These are phyloP conservation scores for Naegleria lovaniensis DNA, from an alignment of 208 protist genomes.

Conservation along the genomic window DNA sequence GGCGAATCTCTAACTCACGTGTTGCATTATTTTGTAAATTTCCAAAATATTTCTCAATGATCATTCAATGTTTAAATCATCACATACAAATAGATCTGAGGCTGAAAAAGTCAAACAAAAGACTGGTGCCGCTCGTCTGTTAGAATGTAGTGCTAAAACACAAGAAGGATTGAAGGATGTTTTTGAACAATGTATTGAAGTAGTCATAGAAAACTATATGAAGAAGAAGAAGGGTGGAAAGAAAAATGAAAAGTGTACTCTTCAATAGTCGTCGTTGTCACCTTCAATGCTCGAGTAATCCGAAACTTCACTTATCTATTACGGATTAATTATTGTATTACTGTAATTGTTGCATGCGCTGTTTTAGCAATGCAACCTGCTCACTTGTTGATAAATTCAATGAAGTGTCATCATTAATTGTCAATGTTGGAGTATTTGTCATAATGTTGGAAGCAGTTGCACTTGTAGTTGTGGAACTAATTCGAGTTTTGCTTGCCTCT, in stretches of 20 bases:
- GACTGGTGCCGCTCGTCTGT: constrained; percentile 38
- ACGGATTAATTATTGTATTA: neutral
- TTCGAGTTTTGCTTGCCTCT: neutral
- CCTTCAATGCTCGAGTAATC: too few species aligned
- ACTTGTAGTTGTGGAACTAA: neutral
- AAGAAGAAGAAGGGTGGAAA: neutral
- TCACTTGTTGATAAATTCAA: neutral
- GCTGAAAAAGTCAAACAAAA: constrained; percentile 38
- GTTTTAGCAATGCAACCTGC: neutral
- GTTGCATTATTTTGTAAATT: too few species aligned
- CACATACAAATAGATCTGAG: neutral
- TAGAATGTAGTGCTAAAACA: constrained; percentile 47
- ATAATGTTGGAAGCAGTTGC: too few species aligned
- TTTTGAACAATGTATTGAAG: constrained; percentile 67
- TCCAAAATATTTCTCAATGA: neutral
- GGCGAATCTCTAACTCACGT: too few species aligned
- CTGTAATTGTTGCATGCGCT: neutral
- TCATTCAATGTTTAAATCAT: too few species aligned
- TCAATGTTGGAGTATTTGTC: neutral
- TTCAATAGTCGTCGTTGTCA: neutral
- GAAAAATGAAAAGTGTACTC: neutral
- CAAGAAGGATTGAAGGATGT: constrained; percentile 68
- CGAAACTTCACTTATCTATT: neutral
- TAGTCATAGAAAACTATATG: constrained; percentile 1
- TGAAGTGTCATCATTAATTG: neutral